Conservation (phyloP, 2,329 filamentous ascomycete genomes). For the Microdochium paspali region DNA sequence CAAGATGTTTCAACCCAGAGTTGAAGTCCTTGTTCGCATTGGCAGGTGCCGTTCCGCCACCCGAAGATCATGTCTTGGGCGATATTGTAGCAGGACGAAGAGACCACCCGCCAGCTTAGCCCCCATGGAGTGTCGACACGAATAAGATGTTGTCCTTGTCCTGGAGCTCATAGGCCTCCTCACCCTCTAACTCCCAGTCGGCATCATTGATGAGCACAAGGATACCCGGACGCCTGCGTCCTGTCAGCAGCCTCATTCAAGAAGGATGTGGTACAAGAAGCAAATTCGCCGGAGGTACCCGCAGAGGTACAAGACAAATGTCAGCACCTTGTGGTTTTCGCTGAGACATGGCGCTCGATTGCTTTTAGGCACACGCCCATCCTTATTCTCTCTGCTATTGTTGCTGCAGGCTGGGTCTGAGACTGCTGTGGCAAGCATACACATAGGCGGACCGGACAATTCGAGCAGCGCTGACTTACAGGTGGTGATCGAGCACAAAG, state of each 20-base stretch:
- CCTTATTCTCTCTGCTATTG: neutral
- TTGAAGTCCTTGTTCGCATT: neutral
- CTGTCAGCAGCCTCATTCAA: slow-evolving; percentile 9
- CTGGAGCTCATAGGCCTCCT: slow-evolving; percentile 81
- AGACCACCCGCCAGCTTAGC: slow-evolving; percentile 36
- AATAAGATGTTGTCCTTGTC: slow-evolving; percentile 82
- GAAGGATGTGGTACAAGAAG: neutral
- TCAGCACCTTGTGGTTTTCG: neutral
- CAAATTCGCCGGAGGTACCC: neutral
- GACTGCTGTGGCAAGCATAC: too few species aligned
- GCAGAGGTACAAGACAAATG: neutral
- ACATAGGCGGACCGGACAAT: too few species aligned
- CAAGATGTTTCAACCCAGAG: too few species aligned
- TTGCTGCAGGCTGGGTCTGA: neutral
- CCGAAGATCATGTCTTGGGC: neutral
- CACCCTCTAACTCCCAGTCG: slow-evolving; percentile 96
- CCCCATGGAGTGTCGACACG: slow-evolving; percentile 92
- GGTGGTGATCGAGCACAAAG: slow-evolving; percentile 77
- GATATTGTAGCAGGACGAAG: neutral
- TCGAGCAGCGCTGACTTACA: slow-evolving; percentile 57
- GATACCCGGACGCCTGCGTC: slow-evolving; percentile 76
- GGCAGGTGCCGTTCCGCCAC: neutral
- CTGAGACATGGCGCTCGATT: neutral
- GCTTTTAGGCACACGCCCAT: neutral
- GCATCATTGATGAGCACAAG: slow-evolving; percentile 95